Evolutionary conservation across 148 eudicot genomes (phyloP), one percentile per base, ranked within the genome.

Genomic region (Drosera capensis): DNA sequence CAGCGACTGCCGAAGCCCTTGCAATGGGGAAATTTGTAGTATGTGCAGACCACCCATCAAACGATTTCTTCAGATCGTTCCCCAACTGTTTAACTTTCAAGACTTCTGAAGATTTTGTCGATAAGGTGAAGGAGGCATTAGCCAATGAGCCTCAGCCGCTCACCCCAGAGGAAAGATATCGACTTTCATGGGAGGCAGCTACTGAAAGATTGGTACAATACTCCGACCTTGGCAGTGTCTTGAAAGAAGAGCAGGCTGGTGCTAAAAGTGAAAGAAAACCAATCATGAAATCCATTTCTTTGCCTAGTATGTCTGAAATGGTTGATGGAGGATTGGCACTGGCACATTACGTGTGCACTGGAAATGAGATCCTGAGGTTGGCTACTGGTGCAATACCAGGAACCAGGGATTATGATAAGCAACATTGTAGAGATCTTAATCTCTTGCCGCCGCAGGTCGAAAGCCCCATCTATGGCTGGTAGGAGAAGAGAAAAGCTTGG

Each of bases 11-110:
- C 3, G 99, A 90, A 61, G 99, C 99, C 14, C 88, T 90, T 25
- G 99, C 99, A 14, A 90, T 90, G 99, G 99, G 99, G 13, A 90
- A 90, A 56, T 78, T 90, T 64, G 99, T 90, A 20, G 94, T 90
- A 41, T 90, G 99, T 44, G 95, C 99, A 11, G 88, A 90, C 45
- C 99, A 90, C 43, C 99, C 99, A 35, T 85, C 99, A 14, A 90
- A 90, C 14, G 93, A 90, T 37, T 90, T 90, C 60, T 90, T 90
- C 68, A 65, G 64, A 59, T 82, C 84, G 52, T 90, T 90, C 51
- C 85, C 99, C 22, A 90, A 90, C 54, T 90, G 99, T 59, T 66
- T 84, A 64, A 80, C 85, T 7, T 90, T 75, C 64, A 75, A 68
- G 50, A 67, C 79, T 14, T 76, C 95, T 0, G 95, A 90, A 60